Evolutionary conservation across 345 rosid genomes (phyloP), one percentile per base, ranked within the genome.

Genomic region (Rhodomyrtus tomentosa): DNA sequence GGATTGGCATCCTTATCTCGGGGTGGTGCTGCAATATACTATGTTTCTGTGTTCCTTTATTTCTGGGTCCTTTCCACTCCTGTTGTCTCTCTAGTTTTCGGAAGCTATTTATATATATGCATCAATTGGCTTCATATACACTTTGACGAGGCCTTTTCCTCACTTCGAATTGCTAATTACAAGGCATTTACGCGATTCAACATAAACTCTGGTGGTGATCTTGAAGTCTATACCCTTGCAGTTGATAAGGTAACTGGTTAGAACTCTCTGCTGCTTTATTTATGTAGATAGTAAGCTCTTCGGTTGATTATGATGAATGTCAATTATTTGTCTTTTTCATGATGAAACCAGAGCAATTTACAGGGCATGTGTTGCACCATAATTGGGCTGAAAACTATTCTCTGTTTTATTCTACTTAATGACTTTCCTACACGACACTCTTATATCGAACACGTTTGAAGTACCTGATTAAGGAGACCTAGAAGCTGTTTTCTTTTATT

Each of bases 41-140:
- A 97, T 87, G 96, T 96, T 72, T 93, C 98, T 0, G 98, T 97
- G 83, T 97, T 97, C 91, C 98, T 97, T 81, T 97, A 94, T 92
- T 97, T 97, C 90, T 97, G 99, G 99, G 98, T 97, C 84, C 93
- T 97, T 86, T 97, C 99, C 29, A 95, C 99, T 9, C 99, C 99
- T 18, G 89, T 97, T 55, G 99, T 95, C 81, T 97, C 99, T 36
- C 86, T 95, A 88, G 93, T 97, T 80, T 95, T 97, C 81, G 99
- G 99, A 87, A 95, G 99, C 91, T 95, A 97, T 91, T 87, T 97
- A 83, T 97, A 97, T 87, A 92, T 97, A 84, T 95, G 98, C 90
- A 95, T 97, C 87, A 97, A 97, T 91, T 97, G 98, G 99, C 90
- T 97, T 88, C 99, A 95, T 89, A 59, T 97, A 83, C 99, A 97